phyloP scores from a whole-genome alignment of 2,329 filamentous ascomycete genomes.

The Sporothrix pseudoabietina region DNA sequence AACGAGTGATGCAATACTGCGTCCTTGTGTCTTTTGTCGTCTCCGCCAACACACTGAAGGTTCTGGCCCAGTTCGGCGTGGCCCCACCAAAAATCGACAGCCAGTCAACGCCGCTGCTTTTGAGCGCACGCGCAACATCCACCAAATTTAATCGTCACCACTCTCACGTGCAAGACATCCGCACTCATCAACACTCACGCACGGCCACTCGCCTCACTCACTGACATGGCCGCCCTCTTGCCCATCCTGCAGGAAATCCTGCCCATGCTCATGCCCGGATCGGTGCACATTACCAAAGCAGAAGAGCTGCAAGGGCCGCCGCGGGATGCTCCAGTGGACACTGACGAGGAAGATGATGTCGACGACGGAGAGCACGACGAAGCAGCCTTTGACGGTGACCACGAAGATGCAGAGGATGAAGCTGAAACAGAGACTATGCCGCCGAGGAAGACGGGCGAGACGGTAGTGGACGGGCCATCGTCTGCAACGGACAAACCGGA shows the following conservation, averaged over 20 bases:
- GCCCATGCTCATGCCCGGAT: constrained; percentile 60
- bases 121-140: neutral
- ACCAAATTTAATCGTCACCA: neutral
- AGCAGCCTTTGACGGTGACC: constrained; percentile 29
- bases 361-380: constrained; percentile 41
- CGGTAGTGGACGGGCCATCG: neutral
- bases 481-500: neutral
- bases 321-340: neutral
- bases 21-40: neutral
- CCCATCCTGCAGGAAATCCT: constrained; percentile 60
- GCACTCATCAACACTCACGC: neutral
- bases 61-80: neutral
- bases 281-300: constrained; percentile 59
- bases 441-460: neutral
- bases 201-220: neutral
- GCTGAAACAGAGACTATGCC: neutral
- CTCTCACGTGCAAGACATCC: no score
- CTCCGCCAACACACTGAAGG: neutral
- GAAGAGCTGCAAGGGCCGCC: constrained; percentile 38
- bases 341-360: constrained; percentile 21
- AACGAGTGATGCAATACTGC: neutral
- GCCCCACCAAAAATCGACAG: neutral
- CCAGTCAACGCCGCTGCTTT: neutral
- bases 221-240: constrained; percentile 54
- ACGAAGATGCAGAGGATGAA: neutral